phyloP scores from a whole-genome alignment of 768 basidiomycete genomes.

The Terana coerulea region DNA sequence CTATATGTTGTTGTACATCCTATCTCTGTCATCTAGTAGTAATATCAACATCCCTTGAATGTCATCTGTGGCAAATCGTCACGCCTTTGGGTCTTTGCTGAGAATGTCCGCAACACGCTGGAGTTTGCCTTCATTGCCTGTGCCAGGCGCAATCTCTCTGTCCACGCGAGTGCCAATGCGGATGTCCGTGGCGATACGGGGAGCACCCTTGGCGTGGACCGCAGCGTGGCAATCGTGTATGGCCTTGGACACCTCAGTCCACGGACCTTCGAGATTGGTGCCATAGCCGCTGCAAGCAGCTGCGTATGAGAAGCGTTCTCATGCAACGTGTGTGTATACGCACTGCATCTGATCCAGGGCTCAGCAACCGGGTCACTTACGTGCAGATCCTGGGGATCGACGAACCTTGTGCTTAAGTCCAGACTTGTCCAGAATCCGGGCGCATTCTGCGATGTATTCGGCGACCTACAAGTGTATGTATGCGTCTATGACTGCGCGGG shows the following conservation, averaged over 20 bases:
- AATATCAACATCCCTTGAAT: not conserved
- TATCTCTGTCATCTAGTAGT: not conserved
- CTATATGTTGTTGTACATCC: not conserved
- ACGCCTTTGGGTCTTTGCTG: constrained; percentile 28
- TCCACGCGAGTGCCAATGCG: constrained; percentile 90
- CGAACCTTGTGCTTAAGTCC: constrained; percentile 81
- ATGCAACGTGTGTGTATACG: constrained; percentile 25
- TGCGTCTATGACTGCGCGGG: not conserved
- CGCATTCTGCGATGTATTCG: constrained; percentile 77
- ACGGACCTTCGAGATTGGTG: constrained; percentile 90
- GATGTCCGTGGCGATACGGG: constrained; percentile 86
- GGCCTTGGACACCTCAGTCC: constrained; percentile 76
- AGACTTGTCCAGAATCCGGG: constrained; percentile 75
- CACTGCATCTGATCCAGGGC: constrained; percentile 70
- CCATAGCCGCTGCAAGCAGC: constrained; percentile 71
- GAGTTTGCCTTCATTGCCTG: constrained; percentile 79
- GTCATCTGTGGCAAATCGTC: too few species aligned
- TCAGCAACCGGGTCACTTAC: not conserved
- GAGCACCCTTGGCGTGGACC: constrained; percentile 72
- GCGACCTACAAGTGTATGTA: constrained; percentile 49
- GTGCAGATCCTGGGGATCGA: not conserved
- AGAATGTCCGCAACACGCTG: constrained; percentile 79
- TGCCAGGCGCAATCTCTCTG: constrained; percentile 54
- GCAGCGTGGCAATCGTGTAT: constrained; percentile 92
- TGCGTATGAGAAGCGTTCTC: constrained; percentile 4